phyloP scores from a whole-genome alignment of 2,329 filamentous ascomycete genomes.

The Xylaria sp. region DNA sequence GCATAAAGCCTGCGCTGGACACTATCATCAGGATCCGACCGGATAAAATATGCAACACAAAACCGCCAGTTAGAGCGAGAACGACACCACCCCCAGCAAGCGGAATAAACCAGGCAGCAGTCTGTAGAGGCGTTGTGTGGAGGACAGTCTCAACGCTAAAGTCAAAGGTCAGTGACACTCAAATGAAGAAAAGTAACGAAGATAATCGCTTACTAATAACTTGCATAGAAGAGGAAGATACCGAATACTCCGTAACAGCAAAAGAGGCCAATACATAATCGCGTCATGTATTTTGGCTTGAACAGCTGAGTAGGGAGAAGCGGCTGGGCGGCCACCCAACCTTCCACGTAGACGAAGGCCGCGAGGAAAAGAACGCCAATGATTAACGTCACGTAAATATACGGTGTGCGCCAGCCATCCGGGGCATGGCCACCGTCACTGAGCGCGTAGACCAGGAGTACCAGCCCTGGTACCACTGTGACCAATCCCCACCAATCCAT shows the following conservation, averaged over 20 bases:
- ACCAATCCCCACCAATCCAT: slow-evolving; percentile 77
- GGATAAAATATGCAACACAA: slow-evolving; percentile 73
- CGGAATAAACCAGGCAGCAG: slow-evolving; percentile 75
- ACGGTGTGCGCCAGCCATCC: slow-evolving; percentile 76
- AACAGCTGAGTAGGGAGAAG: slow-evolving; percentile 78
- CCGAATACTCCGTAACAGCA: slow-evolving; percentile 76
- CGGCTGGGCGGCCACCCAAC: slow-evolving; percentile 73
- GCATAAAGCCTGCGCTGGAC: slow-evolving; percentile 68
- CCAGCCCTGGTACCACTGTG: slow-evolving; percentile 71
- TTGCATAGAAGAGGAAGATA: slow-evolving; percentile 75
- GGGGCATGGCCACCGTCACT: slow-evolving; percentile 77
- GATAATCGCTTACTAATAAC: slow-evolving; percentile 51
- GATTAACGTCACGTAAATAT: slow-evolving; percentile 73
- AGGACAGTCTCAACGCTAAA: slow-evolving; percentile 69
- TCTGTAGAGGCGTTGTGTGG: slow-evolving; percentile 66
- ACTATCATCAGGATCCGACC: slow-evolving; percentile 71
- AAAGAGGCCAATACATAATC: slow-evolving; percentile 68
- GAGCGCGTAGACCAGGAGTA: slow-evolving; percentile 78
- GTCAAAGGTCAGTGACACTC: slow-evolving; percentile 12
- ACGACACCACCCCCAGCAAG: slow-evolving; percentile 74
- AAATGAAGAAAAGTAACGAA: neutral
- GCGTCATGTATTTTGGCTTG: slow-evolving; percentile 73
- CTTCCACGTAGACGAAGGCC: slow-evolving; percentile 75
- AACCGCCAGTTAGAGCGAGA: slow-evolving; percentile 69
- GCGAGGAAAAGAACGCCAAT: slow-evolving; percentile 69